Conservation (phyloP, 2,329 filamentous ascomycete genomes). For the Amauroascus niger region DNA sequence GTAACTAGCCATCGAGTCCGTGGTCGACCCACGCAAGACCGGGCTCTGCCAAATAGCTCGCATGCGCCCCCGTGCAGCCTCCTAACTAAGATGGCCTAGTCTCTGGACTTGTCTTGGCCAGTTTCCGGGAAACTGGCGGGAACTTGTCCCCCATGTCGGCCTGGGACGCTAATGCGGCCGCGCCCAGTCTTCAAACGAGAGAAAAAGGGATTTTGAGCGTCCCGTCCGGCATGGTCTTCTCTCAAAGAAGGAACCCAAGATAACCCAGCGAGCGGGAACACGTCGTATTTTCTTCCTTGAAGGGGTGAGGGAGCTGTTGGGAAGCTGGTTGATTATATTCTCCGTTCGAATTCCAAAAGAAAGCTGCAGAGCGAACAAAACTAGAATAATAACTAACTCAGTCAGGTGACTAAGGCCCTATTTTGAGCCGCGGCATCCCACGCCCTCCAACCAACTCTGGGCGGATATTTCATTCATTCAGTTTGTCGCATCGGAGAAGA, state of each 20-base stretch:
- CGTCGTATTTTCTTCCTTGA: too few species aligned
- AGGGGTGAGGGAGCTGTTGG: not conserved
- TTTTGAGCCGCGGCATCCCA: not conserved
- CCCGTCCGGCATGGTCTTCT: not conserved
- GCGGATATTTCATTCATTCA: not conserved
- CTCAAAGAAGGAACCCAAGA: not conserved
- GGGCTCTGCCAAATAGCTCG: too few species aligned
- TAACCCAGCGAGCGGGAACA: too few species aligned
- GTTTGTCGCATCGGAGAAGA: too few species aligned
- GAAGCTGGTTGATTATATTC: too few species aligned
- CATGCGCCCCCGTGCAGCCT: too few species aligned
- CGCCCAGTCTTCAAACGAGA: not conserved
- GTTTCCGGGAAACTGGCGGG: not conserved
- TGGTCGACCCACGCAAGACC: too few species aligned
- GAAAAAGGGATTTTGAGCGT: not conserved
- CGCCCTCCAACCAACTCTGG: not conserved
- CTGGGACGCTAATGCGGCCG: not conserved
- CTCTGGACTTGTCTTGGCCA: not conserved
- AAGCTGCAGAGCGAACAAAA: not conserved
- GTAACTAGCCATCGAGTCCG: too few species aligned
- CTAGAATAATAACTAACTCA: too few species aligned
- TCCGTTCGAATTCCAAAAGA: conserved; percentile 1
- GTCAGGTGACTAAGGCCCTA: conserved; percentile 7
- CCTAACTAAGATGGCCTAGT: not conserved
- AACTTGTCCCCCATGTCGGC: not conserved